Conservation (phyloP, 495 filamentous ascomycete species). For the Poronia punctata region DNA sequence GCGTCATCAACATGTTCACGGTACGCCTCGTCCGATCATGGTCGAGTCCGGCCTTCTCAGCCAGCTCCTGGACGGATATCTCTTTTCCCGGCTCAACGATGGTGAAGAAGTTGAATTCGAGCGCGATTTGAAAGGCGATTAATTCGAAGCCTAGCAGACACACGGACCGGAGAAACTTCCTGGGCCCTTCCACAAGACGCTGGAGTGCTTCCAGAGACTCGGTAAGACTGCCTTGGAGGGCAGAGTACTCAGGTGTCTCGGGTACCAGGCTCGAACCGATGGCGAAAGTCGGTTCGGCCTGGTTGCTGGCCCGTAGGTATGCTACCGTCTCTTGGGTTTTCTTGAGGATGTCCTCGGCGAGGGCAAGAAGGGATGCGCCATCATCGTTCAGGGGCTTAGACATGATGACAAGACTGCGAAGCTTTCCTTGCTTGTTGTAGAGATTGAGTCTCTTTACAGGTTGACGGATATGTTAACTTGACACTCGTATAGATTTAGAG, state of each 20-base stretch:
- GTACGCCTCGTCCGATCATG: slow-evolving; percentile 16
- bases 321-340: too few species aligned
- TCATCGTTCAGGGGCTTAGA: too few species aligned
- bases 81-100: slow-evolving; percentile 4
- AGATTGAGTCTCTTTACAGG: too few species aligned
- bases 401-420: too few species aligned
- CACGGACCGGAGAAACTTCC: slow-evolving; percentile 7
- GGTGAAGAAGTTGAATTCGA: slow-evolving; percentile 26
- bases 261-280: too few species aligned
- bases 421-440: too few species aligned
- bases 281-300: too few species aligned
- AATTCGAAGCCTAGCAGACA: slow-evolving; percentile 18
- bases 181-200: slow-evolving; percentile 20
- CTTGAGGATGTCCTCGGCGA: too few species aligned
- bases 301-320: too few species aligned
- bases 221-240: not conserved
- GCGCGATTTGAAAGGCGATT: slow-evolving; percentile 23
- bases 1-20: slow-evolving; percentile 19
- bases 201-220: slow-evolving; percentile 13
- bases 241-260: not conserved
- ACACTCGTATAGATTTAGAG: too few species aligned
- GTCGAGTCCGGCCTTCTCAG: slow-evolving; percentile 19
- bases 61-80: slow-evolving; percentile 13
- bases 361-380: too few species aligned
- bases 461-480: too few species aligned